These are phyloP conservation scores for Gossypium longicalyx DNA, from an alignment of 345 rosid genomes.

Conservation along the genomic window DNA sequence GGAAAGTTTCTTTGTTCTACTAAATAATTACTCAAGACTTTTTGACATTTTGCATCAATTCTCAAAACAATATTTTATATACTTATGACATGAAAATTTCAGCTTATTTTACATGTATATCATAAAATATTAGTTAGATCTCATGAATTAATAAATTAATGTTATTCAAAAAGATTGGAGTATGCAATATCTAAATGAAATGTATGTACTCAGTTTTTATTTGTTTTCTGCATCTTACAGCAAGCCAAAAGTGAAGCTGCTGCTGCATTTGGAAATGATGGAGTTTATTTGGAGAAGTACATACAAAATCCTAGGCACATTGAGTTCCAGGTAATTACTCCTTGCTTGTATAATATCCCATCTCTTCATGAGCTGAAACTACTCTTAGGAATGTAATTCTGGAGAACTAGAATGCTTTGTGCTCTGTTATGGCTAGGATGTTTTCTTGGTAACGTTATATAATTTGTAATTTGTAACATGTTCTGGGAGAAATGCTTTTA, in stretches of 20 bases:
- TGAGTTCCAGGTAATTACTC: constrained; percentile 79
- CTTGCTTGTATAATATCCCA: not conserved
- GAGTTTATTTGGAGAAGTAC: constrained; percentile 91
- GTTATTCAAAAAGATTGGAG: not conserved
- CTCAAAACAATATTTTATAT: not conserved
- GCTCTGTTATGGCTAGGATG: not conserved
- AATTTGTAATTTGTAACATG: not conserved
- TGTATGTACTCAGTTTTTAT: constrained; percentile 14
- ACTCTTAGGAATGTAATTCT: not conserved
- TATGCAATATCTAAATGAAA: not conserved
- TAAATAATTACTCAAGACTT: not conserved
- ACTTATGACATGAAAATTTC: not conserved
- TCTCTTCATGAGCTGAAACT: not conserved
- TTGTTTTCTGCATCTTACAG: constrained; percentile 36
- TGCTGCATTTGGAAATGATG: constrained; percentile 98
- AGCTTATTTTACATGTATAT: not conserved
- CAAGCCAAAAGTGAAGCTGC: constrained; percentile 99
- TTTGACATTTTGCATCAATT: not conserved
- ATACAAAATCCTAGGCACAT: constrained; percentile 94
- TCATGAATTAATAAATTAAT: not conserved
- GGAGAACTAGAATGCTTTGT: not conserved
- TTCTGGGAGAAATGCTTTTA: not conserved
- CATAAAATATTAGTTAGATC: not conserved
- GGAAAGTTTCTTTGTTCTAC: not conserved
- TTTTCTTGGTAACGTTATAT: not conserved